Conservation (phyloP, 306 rosid species). For the Prunus davidiana region DNA sequence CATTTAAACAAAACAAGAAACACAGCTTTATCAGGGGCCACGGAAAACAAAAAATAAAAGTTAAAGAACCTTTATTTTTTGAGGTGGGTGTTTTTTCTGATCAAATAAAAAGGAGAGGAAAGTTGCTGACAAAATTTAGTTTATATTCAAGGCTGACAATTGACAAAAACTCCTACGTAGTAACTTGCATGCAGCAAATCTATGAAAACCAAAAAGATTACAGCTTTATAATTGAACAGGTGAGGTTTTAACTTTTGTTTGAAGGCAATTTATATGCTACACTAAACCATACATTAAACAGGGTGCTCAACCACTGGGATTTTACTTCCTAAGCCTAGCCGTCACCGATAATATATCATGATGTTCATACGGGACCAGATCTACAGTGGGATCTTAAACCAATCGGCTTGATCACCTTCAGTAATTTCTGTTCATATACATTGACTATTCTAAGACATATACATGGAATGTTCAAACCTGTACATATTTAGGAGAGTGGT, state of each 20-base stretch:
- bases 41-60: no score
- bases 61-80: no score
- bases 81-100: no score
- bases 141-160: no score
- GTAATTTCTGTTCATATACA: not conserved
- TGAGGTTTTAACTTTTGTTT: not conserved
- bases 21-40: no score
- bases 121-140: no score
- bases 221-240: not conserved
- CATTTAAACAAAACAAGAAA: no score
- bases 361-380: not conserved
- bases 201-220: not conserved
- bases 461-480: conserved; percentile 16
- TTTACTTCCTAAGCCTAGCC: conserved; percentile 1
- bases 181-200: not conserved
- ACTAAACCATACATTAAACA: not conserved
- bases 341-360: not conserved
- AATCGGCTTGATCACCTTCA: not conserved
- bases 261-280: not conserved
- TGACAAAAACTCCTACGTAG: no score
- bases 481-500: not conserved
- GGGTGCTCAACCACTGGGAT: not conserved
- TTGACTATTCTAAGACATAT: not conserved
- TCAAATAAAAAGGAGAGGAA: no score
- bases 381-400: not conserved